Percentiles rank a stretch among this genome's conserved stretches.
These are phyloP conservation scores for Diutina sp. DNA, from an alignment of 1,139 yeast genomes.

Conservation along the genomic window DNA sequence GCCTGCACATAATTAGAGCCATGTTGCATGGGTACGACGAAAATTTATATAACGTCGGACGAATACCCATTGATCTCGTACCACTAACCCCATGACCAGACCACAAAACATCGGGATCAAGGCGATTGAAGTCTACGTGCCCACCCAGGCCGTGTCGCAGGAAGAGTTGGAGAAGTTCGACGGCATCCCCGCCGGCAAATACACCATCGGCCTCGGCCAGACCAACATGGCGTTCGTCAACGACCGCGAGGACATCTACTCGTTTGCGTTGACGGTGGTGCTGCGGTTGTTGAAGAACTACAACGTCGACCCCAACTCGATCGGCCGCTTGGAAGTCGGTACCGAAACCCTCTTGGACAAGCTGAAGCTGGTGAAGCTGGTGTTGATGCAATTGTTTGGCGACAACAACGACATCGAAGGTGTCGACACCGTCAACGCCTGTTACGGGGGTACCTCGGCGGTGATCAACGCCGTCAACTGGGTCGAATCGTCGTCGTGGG, in stretches of 20 bases:
- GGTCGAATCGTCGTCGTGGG: constrained; percentile 96
- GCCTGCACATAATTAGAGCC: neutral
- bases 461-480: constrained; percentile 89
- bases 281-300: constrained; percentile 68
- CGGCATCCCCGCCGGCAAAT: constrained; percentile 85
- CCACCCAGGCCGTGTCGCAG: constrained; percentile 76
- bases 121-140: constrained; percentile 87
- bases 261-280: constrained; percentile 76
- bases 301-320: constrained; percentile 62
- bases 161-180: constrained; percentile 75
- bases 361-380: constrained; percentile 94
- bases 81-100: neutral
- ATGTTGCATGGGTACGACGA: neutral
- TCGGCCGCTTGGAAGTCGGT: constrained; percentile 97
- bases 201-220: constrained; percentile 97
- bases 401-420: constrained; percentile 92
- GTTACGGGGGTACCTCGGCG: constrained; percentile 98
- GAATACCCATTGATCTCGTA: neutral
- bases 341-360: constrained; percentile 96
- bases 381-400: constrained; percentile 87
- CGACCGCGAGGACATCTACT: constrained; percentile 95
- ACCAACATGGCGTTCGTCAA: constrained; percentile 96
- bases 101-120: constrained; percentile 85
- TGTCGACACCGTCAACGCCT: constrained; percentile 90
- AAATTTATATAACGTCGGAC: neutral